phyloP scores from a whole-genome alignment of 148 eudicot genomes.

The Rhododendron molle region DNA sequence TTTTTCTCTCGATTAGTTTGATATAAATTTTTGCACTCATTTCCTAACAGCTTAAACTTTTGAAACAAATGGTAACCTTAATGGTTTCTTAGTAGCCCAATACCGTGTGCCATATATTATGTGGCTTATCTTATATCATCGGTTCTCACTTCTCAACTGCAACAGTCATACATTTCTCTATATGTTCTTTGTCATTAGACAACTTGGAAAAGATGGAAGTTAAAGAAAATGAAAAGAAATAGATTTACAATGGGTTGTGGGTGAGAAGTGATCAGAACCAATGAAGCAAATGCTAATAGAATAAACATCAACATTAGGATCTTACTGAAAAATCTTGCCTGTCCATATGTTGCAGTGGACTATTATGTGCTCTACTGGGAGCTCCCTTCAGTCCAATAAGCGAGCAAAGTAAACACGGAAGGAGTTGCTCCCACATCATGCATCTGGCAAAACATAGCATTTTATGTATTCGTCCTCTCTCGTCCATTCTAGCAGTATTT shows the following conservation, averaged over 20 bases:
- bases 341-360: no score
- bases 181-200: background rate
- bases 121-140: no score
- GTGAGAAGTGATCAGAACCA: background rate
- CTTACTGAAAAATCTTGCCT: background rate
- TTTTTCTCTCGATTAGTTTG: no score
- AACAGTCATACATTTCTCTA: background rate
- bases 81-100: no score
- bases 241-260: background rate
- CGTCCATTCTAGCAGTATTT: background rate
- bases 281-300: background rate
- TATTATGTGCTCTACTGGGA: conserved; percentile 25
- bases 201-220: background rate
- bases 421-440: conserved; percentile 78
- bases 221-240: background rate
- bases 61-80: no score
- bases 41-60: no score
- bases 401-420: conserved; percentile 40
- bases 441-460: conserved; percentile 40
- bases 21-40: no score
- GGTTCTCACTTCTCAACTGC: background rate
- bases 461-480: background rate
- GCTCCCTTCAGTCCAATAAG: conserved; percentile 88
- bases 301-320: background rate
- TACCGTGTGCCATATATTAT: no score